Base-by-base conservation (phyloP, 768 basidiomycete genomes). In the Favolaschia claudopus region DNA sequence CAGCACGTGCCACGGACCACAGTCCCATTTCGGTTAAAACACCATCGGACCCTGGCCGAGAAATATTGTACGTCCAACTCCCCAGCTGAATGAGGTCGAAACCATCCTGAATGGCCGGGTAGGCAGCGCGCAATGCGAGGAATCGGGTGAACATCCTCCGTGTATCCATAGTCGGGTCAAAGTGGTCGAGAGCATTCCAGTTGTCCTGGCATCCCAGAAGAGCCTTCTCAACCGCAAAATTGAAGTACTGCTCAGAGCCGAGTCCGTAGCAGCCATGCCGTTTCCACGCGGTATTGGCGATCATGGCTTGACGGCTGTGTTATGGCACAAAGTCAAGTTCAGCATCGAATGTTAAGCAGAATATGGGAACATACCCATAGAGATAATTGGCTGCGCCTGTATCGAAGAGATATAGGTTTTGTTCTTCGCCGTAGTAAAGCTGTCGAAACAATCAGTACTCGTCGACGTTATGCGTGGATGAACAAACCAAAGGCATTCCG, bases 111-210 rank as follows among this genome's bases (percentile, higher is more conserved):
- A 96, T 80, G 3, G 91, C 81, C 22, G 81, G 84, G 73, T 89
- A 96, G 14, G 79, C 74, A 7, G 71, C 71, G 28, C 95, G 89
- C 33, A 96, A 79, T 67, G 85, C 81, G 55, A 89, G 72, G 76
- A 93, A 89, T 50, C 91, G 92, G 17, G 85, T 71, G 67, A 93
- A 87, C 55, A 93, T 69, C 54, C 93, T 88, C 34, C 91, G 85
- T 34, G 83, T 82, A 67, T 92, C 88, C 13, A 88, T 77, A 2
- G 95, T 96, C 25, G 94, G 93, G 73, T 97, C 95, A 71, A 96
- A 96, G 72, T 97, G 95, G 67, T 97, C 95, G 29, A 96, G 85
- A 3, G 91, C 85, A 72, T 96, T 96, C 93, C 92, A 95, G 65
- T 92, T 88, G 69, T 96, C 93, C 42, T 89, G 67, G 71, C 95